Evolutionary conservation across 805 yeast genomes (phyloP).

Genomic region (Candida nanaspora): DNA sequence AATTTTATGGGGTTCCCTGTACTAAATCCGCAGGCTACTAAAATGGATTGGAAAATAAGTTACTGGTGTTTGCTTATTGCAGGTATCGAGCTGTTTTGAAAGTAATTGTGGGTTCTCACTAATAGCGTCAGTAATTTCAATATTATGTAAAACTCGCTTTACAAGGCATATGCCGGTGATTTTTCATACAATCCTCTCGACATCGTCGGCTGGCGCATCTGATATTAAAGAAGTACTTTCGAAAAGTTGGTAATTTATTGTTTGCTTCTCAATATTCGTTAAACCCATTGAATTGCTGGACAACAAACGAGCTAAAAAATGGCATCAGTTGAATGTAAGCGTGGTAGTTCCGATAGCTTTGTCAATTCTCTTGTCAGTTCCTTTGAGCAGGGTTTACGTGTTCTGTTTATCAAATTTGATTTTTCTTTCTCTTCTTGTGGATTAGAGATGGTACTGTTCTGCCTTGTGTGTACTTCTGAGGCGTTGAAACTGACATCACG

Average conservation of each 20-base stretch:
- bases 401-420: neutral
- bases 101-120: slow-evolving; percentile 15
- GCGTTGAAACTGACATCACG: slow-evolving; percentile 8
- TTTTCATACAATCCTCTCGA: neutral
- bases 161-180: neutral
- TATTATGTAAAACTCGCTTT: neutral
- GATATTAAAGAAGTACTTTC: neutral
- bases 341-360: slow-evolving; percentile 67
- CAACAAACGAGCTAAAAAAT: slow-evolving; percentile 75
- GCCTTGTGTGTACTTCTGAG: slow-evolving; percentile 16
- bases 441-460: slow-evolving; percentile 5
- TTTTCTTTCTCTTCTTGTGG: neutral
- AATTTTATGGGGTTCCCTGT: slow-evolving; percentile 66
- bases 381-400: slow-evolving; percentile 52
- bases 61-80: slow-evolving; percentile 33
- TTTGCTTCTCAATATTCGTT: slow-evolving; percentile 37
- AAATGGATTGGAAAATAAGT: slow-evolving; percentile 16
- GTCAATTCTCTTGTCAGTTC: slow-evolving; percentile 73
- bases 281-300: slow-evolving; percentile 63
- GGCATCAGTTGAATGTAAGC: slow-evolving; percentile 74
- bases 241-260: neutral
- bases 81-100: slow-evolving; percentile 36
- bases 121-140: neutral
- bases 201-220: too few species aligned
- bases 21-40: slow-evolving; percentile 10